phyloP scores from a whole-genome alignment of 345 rosid species.

The Bruguiera parviflora region DNA sequence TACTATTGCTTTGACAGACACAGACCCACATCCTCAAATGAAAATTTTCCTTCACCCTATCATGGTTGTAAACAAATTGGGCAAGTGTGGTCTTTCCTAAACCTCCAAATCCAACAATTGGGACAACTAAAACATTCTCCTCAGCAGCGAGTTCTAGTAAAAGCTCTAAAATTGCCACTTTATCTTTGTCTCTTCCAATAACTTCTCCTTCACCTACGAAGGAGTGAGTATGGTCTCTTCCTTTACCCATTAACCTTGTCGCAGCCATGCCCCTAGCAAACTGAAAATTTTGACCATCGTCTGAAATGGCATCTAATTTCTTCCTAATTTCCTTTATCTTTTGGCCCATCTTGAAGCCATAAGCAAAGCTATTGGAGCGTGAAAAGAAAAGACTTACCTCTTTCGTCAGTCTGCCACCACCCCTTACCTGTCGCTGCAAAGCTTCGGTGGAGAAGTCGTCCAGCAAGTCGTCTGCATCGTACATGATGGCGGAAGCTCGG shows the following conservation, averaged over 20 bases:
- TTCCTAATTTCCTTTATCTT: conserved; percentile 11
- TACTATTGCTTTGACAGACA: conserved; percentile 14
- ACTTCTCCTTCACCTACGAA: not conserved
- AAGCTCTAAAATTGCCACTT: not conserved
- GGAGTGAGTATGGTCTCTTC: conserved; percentile 4
- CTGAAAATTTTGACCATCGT: not conserved
- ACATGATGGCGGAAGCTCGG: too few species aligned
- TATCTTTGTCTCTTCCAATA: conserved; percentile 7
- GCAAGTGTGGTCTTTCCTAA: conserved; percentile 12
- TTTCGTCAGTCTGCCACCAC: not conserved
- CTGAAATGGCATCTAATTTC: conserved; percentile 3
- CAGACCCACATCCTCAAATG: conserved; percentile 21
- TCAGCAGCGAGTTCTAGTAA: not conserved
- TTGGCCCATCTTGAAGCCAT: conserved; percentile 1
- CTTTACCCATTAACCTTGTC: not conserved
- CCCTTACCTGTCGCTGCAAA: not conserved
- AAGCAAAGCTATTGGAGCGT: not conserved
- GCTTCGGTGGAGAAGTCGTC: conserved; percentile 10
- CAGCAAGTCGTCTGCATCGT: conserved; percentile 13
- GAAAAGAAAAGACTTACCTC: conserved; percentile 11
- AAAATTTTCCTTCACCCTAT: conserved; percentile 13
- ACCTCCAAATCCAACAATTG: conserved; percentile 28
- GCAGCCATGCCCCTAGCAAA: not conserved
- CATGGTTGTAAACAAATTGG: conserved; percentile 24
- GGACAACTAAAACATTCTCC: conserved; percentile 1